A percentile compares a stretch with the other conserved stretches of the same genome.
Conservation (phyloP, 164 flowering plant species). For the Malania oleifera region DNA sequence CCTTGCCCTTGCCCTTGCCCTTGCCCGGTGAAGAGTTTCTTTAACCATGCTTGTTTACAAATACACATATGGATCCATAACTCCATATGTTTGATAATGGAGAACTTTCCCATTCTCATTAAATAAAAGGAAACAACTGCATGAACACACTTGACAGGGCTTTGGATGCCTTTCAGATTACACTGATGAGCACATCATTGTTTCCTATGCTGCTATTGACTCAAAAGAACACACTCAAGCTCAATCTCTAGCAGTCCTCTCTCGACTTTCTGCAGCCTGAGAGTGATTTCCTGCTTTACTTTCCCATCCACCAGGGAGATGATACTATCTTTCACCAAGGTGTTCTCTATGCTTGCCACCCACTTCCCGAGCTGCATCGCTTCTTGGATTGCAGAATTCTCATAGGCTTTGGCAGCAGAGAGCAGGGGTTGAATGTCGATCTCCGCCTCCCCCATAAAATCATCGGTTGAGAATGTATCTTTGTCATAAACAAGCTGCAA, state of each 20-base stretch:
- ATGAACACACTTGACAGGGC: too few species aligned
- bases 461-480: slow-evolving; percentile 77
- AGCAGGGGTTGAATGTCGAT: slow-evolving; percentile 83
- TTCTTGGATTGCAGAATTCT: slow-evolving; percentile 35
- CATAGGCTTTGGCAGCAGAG: slow-evolving; percentile 69
- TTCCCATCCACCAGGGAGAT: slow-evolving; percentile 51
- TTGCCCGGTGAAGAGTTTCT: too few species aligned
- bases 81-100: too few species aligned
- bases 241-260: slow-evolving; percentile 67
- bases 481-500: slow-evolving; percentile 88
- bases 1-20: too few species aligned
- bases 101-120: too few species aligned
- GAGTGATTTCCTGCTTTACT: slow-evolving; percentile 41
- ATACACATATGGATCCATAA: too few species aligned
- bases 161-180: too few species aligned
- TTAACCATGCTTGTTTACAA: too few species aligned
- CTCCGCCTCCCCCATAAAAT: slow-evolving; percentile 93
- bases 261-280: slow-evolving; percentile 76
- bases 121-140: too few species aligned
- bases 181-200: too few species aligned
- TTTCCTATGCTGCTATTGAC: slow-evolving; percentile 48
- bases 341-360: slow-evolving; percentile 61
- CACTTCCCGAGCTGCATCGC: slow-evolving; percentile 63
- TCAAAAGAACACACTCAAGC: slow-evolving; percentile 64
- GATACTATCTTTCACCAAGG: slow-evolving; percentile 52